Evolutionary conservation across 129 eudicot species (phyloP).

Genomic region (Heracleum sosnowskyi): DNA sequence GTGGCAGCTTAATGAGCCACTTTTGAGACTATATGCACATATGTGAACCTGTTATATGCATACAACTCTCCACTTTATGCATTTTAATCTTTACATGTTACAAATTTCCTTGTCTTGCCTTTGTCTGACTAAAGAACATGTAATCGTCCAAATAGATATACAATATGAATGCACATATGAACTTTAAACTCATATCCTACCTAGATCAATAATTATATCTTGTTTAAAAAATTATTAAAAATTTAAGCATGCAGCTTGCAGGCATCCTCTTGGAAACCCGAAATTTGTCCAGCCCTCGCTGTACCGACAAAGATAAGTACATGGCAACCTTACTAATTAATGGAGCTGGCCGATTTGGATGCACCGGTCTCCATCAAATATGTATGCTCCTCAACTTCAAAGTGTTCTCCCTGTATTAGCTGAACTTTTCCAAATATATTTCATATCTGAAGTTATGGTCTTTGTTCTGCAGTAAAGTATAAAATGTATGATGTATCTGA

Average conservation of each 20-base stretch:
- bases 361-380: slow-evolving; percentile 60
- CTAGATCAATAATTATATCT: neutral
- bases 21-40: neutral
- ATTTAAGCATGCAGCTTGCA: slow-evolving; percentile 44
- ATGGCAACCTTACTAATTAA: slow-evolving; percentile 66
- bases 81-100: neutral
- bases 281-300: slow-evolving; percentile 42
- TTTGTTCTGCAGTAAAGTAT: slow-evolving; percentile 40
- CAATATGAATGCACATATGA: neutral
- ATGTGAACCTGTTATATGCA: neutral
- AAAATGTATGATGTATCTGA: slow-evolving; percentile 39
- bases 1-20: neutral
- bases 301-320: slow-evolving; percentile 56
- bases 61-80: neutral
- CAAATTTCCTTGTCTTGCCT: neutral
- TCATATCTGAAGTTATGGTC: neutral
- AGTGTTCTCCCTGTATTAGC: neutral
- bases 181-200: neutral
- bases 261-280: slow-evolving; percentile 74
- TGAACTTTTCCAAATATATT: neutral
- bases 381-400: slow-evolving; percentile 34
- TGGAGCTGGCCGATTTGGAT: slow-evolving; percentile 81
- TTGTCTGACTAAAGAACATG: neutral
- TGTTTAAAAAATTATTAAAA: neutral
- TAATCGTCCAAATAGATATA: too few species aligned